phyloP scores from a whole-genome alignment of 305 asterid genomes.

The Fraxinus dipetala region DNA sequence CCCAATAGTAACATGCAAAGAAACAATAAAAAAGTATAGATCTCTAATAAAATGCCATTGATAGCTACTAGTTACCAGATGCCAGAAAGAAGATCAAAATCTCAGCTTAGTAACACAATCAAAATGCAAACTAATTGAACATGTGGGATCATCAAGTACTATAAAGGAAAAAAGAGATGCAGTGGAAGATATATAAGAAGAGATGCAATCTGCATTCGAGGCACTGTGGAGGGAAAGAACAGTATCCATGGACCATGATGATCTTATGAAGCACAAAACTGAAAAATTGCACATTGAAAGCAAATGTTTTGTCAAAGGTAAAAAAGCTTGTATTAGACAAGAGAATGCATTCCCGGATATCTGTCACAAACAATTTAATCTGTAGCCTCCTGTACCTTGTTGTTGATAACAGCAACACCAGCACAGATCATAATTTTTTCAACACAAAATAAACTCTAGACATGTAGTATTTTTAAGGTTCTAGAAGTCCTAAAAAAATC shows the following conservation, averaged over 20 bases:
- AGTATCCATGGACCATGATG: background rate
- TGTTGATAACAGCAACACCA: background rate
- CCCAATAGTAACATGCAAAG: background rate
- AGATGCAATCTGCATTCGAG: background rate
- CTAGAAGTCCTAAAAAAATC: constrained; percentile 5
- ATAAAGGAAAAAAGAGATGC: background rate
- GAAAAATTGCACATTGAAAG: background rate
- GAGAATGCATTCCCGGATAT: background rate
- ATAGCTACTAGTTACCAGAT: background rate
- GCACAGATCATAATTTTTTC: background rate
- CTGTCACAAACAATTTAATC: background rate
- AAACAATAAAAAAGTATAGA: background rate
- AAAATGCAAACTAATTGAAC: background rate
- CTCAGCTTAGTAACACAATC: background rate
- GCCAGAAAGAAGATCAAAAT: background rate
- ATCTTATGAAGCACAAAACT: background rate
- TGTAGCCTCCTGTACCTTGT: background rate
- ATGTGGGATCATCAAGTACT: background rate
- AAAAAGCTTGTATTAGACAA: background rate
- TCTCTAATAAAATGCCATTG: background rate
- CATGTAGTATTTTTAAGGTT: background rate
- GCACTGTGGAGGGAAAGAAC: background rate
- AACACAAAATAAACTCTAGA: background rate
- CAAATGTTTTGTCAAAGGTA: background rate
- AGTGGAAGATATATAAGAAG: background rate